Evolutionary conservation across 306 rosid genomes (phyloP).

Genomic region (Trifolium pratense): DNA sequence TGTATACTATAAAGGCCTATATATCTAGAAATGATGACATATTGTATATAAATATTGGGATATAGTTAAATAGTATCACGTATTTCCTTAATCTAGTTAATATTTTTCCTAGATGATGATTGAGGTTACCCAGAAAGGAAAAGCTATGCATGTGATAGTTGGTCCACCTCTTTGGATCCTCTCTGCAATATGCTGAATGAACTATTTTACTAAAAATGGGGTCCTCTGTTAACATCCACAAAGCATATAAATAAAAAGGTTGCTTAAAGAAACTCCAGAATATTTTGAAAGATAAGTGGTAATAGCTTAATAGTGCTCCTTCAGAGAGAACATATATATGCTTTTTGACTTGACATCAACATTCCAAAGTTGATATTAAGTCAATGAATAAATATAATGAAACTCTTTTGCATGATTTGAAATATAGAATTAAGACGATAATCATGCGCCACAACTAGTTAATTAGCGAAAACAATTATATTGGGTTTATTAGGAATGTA

Average conservation of each 20-base stretch:
- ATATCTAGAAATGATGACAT: too few species aligned
- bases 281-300: constrained; percentile 47
- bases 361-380: constrained; percentile 33
- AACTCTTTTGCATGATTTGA: constrained; percentile 27
- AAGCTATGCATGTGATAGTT: constrained; percentile 42
- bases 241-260: constrained; percentile 51
- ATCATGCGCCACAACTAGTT: constrained; percentile 9
- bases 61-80: constrained; percentile 33
- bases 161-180: constrained; percentile 52
- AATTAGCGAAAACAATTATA: constrained; percentile 38
- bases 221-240: constrained; percentile 48
- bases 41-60: not conserved
- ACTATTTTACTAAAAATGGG: constrained; percentile 58
- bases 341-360: constrained; percentile 44
- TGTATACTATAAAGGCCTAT: too few species aligned
- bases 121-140: constrained; percentile 41
- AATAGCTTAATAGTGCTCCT: constrained; percentile 35
- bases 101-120: constrained; percentile 38
- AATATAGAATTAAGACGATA: constrained; percentile 30
- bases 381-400: constrained; percentile 45
- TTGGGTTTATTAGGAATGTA: constrained; percentile 46
- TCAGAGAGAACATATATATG: constrained; percentile 44
- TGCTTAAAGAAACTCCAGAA: constrained; percentile 50
- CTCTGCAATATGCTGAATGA: constrained; percentile 50
- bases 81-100: constrained; percentile 33